Percentiles rank a stretch among this genome's conserved stretches.
phyloP scores from a whole-genome alignment of 257 asterid species.

The Plantago major region DNA sequence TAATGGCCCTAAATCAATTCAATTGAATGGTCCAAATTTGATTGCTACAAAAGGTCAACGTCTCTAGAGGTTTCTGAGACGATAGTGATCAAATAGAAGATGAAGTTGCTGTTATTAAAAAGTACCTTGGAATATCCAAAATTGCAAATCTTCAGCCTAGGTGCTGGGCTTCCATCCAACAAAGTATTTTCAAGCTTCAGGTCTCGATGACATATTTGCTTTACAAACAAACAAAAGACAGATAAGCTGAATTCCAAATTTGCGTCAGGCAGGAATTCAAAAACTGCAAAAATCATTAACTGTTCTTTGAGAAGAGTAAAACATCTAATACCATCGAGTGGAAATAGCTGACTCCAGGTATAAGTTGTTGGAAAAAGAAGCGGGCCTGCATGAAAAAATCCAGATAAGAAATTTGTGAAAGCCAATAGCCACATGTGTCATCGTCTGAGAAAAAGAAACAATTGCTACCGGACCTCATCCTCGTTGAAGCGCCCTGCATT shows the following conservation, averaged over 20 bases:
- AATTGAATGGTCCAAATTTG: background rate
- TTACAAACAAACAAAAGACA: conserved; percentile 27
- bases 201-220: conserved; percentile 93
- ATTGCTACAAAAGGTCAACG: background rate
- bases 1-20: background rate
- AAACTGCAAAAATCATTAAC: background rate
- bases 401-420: background rate
- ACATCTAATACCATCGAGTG: conserved; percentile 62
- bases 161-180: conserved; percentile 91
- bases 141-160: conserved; percentile 83
- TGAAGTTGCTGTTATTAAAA: background rate
- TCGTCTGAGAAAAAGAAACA: background rate
- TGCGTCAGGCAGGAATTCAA: background rate
- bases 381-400: conserved; percentile 56
- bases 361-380: conserved; percentile 86
- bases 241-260: conserved; percentile 12
- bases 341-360: conserved; percentile 94
- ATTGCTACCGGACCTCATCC: conserved; percentile 60
- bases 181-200: conserved; percentile 84
- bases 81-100: background rate
- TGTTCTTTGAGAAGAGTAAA: conserved; percentile 7
- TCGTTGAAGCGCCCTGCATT: conserved; percentile 85
- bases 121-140: conserved; percentile 92
- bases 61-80: background rate
- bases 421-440: background rate